Conservation (phyloP, 192 early-diverging fungal genomes). For the Kickxella alabastrina region DNA sequence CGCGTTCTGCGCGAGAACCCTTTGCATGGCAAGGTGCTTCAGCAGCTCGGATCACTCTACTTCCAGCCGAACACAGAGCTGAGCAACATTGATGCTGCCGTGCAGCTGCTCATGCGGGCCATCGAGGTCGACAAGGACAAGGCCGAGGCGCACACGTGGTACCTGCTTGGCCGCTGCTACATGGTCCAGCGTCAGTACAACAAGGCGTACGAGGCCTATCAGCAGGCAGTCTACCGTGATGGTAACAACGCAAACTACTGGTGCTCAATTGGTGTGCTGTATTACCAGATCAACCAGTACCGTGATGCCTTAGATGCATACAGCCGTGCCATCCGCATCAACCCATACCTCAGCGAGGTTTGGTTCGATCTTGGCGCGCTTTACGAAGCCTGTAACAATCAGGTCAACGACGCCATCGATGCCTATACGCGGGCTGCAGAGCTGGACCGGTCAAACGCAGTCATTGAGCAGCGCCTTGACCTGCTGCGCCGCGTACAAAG, state of each 20-base stretch:
- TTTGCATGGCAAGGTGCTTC: slow-evolving; percentile 90
- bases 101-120: slow-evolving; percentile 76
- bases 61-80: slow-evolving; percentile 81
- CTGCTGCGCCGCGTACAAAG: slow-evolving; percentile 44
- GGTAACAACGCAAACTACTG: slow-evolving; percentile 93
- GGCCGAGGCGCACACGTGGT: slow-evolving; percentile 90
- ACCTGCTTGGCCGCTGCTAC: slow-evolving; percentile 91
- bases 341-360: slow-evolving; percentile 92
- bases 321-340: slow-evolving; percentile 87
- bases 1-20: slow-evolving; percentile 83
- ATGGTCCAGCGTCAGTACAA: slow-evolving; percentile 94
- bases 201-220: slow-evolving; percentile 96
- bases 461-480: slow-evolving; percentile 75
- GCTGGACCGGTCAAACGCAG: slow-evolving; percentile 83
- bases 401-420: slow-evolving; percentile 93
- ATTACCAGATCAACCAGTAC: slow-evolving; percentile 94
- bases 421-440: slow-evolving; percentile 92
- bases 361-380: slow-evolving; percentile 97
- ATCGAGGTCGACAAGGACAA: slow-evolving; percentile 77
- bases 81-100: slow-evolving; percentile 79
- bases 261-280: slow-evolving; percentile 98
- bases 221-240: slow-evolving; percentile 94
- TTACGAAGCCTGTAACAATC: slow-evolving; percentile 97
- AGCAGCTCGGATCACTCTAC: slow-evolving; percentile 97
- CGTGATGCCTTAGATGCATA: slow-evolving; percentile 97